Percentiles rank a stretch among this genome's conserved stretches.
Evolutionary conservation across 192 early-diverging fungal genomes (phyloP).

Genomic region (Coemansia nantahalensis): DNA sequence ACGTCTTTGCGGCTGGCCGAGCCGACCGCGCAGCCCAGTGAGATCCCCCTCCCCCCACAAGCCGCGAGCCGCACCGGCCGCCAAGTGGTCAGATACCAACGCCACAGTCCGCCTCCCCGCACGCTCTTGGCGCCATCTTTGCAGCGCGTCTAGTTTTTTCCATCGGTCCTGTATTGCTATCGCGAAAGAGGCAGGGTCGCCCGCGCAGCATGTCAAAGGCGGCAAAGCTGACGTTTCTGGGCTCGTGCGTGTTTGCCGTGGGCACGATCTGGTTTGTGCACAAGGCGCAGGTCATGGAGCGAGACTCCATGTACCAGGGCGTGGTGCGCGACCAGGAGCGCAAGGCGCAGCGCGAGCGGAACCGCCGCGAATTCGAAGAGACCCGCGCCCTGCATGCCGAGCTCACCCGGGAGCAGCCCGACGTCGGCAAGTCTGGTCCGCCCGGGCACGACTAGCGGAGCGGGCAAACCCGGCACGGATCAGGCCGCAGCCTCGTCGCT

Average conservation of each 20-base stretch:
- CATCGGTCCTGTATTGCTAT: too few species aligned
- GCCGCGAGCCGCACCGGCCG: too few species aligned
- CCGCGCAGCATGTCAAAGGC: constrained; percentile 31
- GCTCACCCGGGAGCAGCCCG: constrained; percentile 37
- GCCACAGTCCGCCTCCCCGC: too few species aligned
- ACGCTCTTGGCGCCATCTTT: too few species aligned
- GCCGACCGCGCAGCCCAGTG: too few species aligned
- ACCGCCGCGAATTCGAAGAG: constrained; percentile 42
- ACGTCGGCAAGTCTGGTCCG: background rate
- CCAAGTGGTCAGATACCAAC: too few species aligned
- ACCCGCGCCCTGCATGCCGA: constrained; percentile 44
- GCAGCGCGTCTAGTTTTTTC: too few species aligned
- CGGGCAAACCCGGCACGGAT: too few species aligned
- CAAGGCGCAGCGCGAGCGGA: constrained; percentile 44
- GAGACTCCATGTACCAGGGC: constrained; percentile 49
- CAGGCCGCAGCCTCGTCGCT: too few species aligned
- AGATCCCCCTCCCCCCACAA: too few species aligned
- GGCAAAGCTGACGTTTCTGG: constrained; percentile 43
- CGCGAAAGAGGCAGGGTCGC: too few species aligned
- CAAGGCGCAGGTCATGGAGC: constrained; percentile 35
- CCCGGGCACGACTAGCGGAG: too few species aligned
- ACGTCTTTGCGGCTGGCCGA: constrained; percentile 26
- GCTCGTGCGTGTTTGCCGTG: constrained; percentile 41
- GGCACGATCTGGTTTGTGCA: constrained; percentile 53
- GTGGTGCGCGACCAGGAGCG: constrained; percentile 49